These are phyloP conservation scores for Rhynchospora tenuis DNA, from an alignment of 176 grass and related monocot genomes.

Conservation along the genomic window DNA sequence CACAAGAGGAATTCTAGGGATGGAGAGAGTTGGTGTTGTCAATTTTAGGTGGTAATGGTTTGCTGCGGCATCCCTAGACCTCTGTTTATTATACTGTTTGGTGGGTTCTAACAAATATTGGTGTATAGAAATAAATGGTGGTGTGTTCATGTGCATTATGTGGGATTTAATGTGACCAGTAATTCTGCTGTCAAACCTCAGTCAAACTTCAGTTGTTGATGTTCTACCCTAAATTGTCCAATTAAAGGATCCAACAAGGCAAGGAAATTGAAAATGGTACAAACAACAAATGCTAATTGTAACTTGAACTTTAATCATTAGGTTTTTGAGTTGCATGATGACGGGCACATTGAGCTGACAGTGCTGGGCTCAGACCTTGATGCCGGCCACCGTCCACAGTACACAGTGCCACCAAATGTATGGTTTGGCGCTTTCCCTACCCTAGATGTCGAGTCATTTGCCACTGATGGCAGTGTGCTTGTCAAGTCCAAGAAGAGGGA, in stretches of 20 bases:
- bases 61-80: too few relatives aligned
- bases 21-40: too few relatives aligned
- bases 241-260: background rate
- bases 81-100: too few relatives aligned
- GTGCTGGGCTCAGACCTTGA: conserved; percentile 76
- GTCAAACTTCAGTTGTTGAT: too few relatives aligned
- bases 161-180: too few relatives aligned
- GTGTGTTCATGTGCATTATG: too few relatives aligned
- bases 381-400: conserved; percentile 76
- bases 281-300: background rate
- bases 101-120: too few relatives aligned
- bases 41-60: too few relatives aligned
- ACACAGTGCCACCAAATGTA: conserved; percentile 80
- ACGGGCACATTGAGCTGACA: conserved; percentile 73
- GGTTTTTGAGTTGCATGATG: conserved; percentile 92
- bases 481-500: conserved; percentile 57
- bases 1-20: too few relatives aligned
- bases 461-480: conserved; percentile 75
- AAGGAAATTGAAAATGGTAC: background rate
- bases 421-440: conserved; percentile 97
- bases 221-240: background rate
- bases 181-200: too few relatives aligned
- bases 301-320: background rate
- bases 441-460: conserved; percentile 66
- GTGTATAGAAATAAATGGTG: too few relatives aligned